Evolutionary conservation across 495 filamentous ascomycete species (phyloP), one percentile per base, ranked within the genome.

Genomic region (Penicillium daleae): DNA sequence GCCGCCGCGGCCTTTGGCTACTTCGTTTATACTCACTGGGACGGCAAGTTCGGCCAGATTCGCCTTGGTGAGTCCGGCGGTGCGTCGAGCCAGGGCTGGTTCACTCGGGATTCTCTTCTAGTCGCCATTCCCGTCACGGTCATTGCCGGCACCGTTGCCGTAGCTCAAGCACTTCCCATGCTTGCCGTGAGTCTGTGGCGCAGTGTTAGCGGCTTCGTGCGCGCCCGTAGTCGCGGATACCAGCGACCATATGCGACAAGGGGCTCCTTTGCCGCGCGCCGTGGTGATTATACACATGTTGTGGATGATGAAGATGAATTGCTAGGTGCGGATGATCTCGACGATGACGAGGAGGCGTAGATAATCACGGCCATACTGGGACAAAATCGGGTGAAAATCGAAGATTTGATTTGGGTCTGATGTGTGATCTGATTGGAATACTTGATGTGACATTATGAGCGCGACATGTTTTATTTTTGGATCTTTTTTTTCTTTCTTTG

Each of bases 221-320:
- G 72, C n/a, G 2, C 73, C 13, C 65, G 73, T 7, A 50, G 67
- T 24, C 60, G 80, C 55, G 74, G 76, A 9, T 77, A 85, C 17
- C 82, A 86, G 29, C 78, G 87, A 55, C 86, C 88, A 60, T 98
- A 92, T 74, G 92, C 91, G 32, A 93, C 88, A 27, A 81, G 96
- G 67, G 89, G 88, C 59, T 90, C 89, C 26, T 98, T 98, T 76
- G 89, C 91, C 24, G 87, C 92, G 56, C 89, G 90, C 9, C 82
- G 90, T 54, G 87, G 91, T 7, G 92, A 97, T 71, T 99, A 97
- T 74, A 85, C 87, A 15, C 82, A 90, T 72, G 91, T 96, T 46
- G 92, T 93, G 71, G 88, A 92, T 61, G 95, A 99, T 73, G 95
- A 97, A 76, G 94, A 94, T 59, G 92, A 97, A 77, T 76, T 97